Evolutionary conservation across 2,329 filamentous ascomycete genomes (phyloP).

Genomic region (Epichloe bromicola): DNA sequence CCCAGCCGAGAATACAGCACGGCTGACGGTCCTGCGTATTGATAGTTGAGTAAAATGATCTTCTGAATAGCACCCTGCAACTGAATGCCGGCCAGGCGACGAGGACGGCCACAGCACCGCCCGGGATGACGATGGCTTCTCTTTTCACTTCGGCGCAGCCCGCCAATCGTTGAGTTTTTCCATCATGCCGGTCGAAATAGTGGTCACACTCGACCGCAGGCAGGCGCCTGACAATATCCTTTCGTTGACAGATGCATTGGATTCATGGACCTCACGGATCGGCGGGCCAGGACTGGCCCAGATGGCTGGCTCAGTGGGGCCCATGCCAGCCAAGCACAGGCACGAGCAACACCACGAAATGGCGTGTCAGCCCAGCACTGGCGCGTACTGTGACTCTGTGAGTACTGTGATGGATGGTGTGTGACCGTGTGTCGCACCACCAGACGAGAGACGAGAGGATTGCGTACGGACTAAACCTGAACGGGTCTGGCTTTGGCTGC

Average conservation of each 20-base stretch:
- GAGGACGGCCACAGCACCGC: not conserved
- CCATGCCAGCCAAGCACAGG: conserved; percentile 1
- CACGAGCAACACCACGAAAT: not conserved
- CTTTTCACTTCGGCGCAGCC: too few species aligned
- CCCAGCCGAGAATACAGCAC: not conserved
- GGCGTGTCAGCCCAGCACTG: conserved; percentile 1
- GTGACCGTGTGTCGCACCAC: conserved; percentile 1
- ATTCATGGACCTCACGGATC: not conserved
- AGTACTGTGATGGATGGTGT: too few species aligned
- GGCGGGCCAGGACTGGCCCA: not conserved
- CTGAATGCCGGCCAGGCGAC: not conserved
- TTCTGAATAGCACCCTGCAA: too few species aligned
- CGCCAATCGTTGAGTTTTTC: too few species aligned
- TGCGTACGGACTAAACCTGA: not conserved
- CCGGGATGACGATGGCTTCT: not conserved
- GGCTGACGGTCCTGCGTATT: not conserved
- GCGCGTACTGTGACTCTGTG: not conserved
- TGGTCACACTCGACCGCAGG: too few species aligned
- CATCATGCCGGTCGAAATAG: too few species aligned
- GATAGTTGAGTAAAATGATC: not conserved
- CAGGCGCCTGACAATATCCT: too few species aligned
- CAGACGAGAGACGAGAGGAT: not conserved
- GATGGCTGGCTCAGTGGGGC: not conserved
- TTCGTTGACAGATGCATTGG: too few species aligned
- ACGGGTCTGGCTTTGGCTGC: too few species aligned